Conservation (phyloP, 345 rosid species). For the Aethionema arabicum region DNA sequence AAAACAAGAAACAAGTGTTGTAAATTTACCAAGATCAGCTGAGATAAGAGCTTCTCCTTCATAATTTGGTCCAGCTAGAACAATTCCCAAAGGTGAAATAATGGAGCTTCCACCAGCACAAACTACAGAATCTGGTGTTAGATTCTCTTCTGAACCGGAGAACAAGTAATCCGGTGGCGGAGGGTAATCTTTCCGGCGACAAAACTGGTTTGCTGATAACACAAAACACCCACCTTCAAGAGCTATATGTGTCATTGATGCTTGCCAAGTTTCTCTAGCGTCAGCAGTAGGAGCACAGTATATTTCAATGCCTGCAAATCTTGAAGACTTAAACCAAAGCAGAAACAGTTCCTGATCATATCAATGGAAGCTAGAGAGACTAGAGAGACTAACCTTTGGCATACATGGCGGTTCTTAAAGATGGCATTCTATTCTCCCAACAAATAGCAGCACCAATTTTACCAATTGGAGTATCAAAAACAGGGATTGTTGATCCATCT, state of each 20-base stretch:
- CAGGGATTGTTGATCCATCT: slow-evolving; percentile 90
- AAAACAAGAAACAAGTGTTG: not conserved
- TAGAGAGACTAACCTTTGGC: slow-evolving; percentile 61
- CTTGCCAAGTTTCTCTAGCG: slow-evolving; percentile 76
- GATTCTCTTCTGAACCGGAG: slow-evolving; percentile 61
- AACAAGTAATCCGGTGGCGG: slow-evolving; percentile 83
- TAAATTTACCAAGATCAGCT: slow-evolving; percentile 73
- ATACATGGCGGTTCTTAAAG: slow-evolving; percentile 89
- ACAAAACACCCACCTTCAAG: slow-evolving; percentile 97
- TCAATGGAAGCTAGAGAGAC: not conserved
- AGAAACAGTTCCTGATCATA: not conserved
- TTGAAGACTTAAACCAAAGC: not conserved
- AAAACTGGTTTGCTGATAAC: slow-evolving; percentile 84
- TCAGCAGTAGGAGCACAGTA: slow-evolving; percentile 99
- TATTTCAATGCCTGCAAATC: slow-evolving; percentile 66
- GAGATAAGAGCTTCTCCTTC: slow-evolving; percentile 83
- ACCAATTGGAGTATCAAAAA: slow-evolving; percentile 74
- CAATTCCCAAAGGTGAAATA: slow-evolving; percentile 78
- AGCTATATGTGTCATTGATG: slow-evolving; percentile 93
- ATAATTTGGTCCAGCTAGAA: slow-evolving; percentile 89
- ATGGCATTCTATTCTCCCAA: slow-evolving; percentile 97
- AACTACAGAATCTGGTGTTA: slow-evolving; percentile 70
- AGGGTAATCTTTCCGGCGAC: slow-evolving; percentile 85
- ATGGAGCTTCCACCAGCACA: slow-evolving; percentile 93
- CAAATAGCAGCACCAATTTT: slow-evolving; percentile 92